phyloP scores from a whole-genome alignment of 1,139 yeast species.

The Geotrichum cucujoidarum region DNA sequence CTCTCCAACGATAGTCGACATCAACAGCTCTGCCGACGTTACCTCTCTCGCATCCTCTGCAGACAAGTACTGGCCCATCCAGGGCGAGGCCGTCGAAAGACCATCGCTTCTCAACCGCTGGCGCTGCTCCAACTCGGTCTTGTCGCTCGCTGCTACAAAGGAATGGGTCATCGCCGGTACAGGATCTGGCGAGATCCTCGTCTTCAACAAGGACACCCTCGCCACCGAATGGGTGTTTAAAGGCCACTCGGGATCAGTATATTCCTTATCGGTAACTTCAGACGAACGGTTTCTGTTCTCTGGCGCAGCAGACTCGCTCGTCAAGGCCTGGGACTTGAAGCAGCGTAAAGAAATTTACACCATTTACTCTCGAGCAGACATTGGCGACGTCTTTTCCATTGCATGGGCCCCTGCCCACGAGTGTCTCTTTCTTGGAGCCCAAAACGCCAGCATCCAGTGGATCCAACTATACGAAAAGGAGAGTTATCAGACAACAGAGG shows the following conservation, averaged over 20 bases:
- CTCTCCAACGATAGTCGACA: too few species aligned
- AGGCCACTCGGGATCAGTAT: slow-evolving; percentile 51
- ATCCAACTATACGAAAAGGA: slow-evolving; percentile 43
- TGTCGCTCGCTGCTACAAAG: slow-evolving; percentile 68
- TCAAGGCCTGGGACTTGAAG: slow-evolving; percentile 72
- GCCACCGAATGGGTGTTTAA: slow-evolving; percentile 43
- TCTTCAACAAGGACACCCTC: slow-evolving; percentile 64
- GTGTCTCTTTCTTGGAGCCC: slow-evolving; percentile 80
- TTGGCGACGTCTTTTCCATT: slow-evolving; percentile 88
- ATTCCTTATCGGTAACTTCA: slow-evolving; percentile 56
- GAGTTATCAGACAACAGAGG: slow-evolving; percentile 31
- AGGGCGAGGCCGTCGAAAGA: not conserved
- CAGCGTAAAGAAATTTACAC: slow-evolving; percentile 47
- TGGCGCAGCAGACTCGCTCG: slow-evolving; percentile 86
- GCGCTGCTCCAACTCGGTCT: slow-evolving; percentile 66
- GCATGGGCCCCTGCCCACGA: slow-evolving; percentile 59
- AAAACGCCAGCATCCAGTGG: slow-evolving; percentile 84
- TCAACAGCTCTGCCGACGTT: not conserved
- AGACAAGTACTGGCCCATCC: slow-evolving; percentile 14
- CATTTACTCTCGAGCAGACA: slow-evolving; percentile 76
- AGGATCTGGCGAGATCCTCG: slow-evolving; percentile 75
- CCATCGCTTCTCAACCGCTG: slow-evolving; percentile 58
- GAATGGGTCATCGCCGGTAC: slow-evolving; percentile 83
- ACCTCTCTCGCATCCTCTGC: too few species aligned
- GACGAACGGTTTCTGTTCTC: slow-evolving; percentile 66